Evolutionary conservation across 1,139 yeast species (phyloP), one percentile per base, ranked within the genome.

Genomic region (Yamadazyma membranifaciens): DNA sequence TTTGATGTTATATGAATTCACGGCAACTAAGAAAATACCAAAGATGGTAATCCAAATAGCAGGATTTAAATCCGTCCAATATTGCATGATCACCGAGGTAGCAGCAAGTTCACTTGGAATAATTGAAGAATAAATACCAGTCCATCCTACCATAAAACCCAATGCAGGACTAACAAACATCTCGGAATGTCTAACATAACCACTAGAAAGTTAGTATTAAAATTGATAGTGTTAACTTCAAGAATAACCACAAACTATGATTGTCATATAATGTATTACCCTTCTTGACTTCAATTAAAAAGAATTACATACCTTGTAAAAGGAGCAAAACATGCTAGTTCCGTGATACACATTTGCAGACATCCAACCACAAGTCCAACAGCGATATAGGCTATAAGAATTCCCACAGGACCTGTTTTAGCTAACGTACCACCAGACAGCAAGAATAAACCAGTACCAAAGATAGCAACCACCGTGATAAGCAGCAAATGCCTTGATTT

Each of bases 351-450:
- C 50, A 75, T 77, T 44, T 80, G 75, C 34, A 78, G 78, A 49
- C 75, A 65, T 53, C 72, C 80, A 38, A 81, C 62, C 45, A 69
- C 56, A 38, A 60, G 57, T 17, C 75, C 75, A 14, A 69, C 70
- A 43, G 69, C 57, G 50, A 63, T 63, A 52, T 50, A 65, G 46
- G 76, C 80, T 39, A 82, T 71, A 24, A 82, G 63, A 39, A 81
- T 59, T 31, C 82, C 73, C 6, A 81, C 88, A 6, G 91, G 89
- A 28, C 91, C 91, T 10, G 72, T 74, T 9, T 66, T 67, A 41
- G 74, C 67, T 46, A 87, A 65, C 3, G 84, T 83, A 38, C 77
- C 73, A 24, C 95, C 95, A 43, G 83, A 77, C 39, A 87, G 83
- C 7, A 87, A 86, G 53, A 73, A 73, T 40, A 75, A 59, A 54